A percentile compares a stretch with the other conserved stretches of the same genome.
Conservation (phyloP, 129 eudicot species). For the Smallanthus sonchifolius region DNA sequence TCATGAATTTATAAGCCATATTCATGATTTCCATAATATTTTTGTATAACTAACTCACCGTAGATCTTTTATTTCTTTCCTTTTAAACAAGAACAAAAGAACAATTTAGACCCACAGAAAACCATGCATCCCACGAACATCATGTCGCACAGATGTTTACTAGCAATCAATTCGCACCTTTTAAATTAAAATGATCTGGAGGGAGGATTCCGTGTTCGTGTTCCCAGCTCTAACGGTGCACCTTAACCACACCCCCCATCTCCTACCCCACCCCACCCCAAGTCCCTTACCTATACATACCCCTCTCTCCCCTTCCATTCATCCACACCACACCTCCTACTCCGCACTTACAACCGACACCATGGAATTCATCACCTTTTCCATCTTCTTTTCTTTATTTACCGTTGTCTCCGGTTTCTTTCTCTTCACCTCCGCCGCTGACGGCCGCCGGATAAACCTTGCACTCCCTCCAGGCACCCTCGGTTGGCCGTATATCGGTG, state of each 20-base stretch:
- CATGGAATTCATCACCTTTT: slow-evolving; percentile 46
- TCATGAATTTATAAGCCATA: not conserved
- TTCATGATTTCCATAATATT: not conserved
- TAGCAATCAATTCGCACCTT: not conserved
- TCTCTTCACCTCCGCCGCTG: not conserved
- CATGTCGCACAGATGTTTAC: not conserved
- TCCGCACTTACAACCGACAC: slow-evolving; percentile 19
- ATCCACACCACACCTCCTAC: slow-evolving; percentile 29
- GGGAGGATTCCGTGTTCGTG: slow-evolving; percentile 10
- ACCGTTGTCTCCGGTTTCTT: slow-evolving; percentile 16
- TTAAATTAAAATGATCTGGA: slow-evolving; percentile 3
- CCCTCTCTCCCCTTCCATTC: slow-evolving; percentile 26
- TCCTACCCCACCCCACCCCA: not conserved
- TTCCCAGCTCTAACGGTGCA: not conserved
- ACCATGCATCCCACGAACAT: slow-evolving; percentile 21
- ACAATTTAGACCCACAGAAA: slow-evolving; percentile 14
- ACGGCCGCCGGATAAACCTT: slow-evolving; percentile 26
- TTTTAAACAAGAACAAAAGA: not conserved
- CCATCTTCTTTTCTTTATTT: slow-evolving; percentile 25
- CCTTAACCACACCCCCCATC: slow-evolving; percentile 19
- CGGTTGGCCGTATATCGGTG: slow-evolving; percentile 47
- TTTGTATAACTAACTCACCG: not conserved
- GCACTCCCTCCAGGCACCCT: slow-evolving; percentile 50
- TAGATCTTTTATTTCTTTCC: not conserved
- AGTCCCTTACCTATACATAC: slow-evolving; percentile 45